phyloP scores from a whole-genome alignment of 176 grass and related monocot species.

The Zizania latifolia region DNA sequence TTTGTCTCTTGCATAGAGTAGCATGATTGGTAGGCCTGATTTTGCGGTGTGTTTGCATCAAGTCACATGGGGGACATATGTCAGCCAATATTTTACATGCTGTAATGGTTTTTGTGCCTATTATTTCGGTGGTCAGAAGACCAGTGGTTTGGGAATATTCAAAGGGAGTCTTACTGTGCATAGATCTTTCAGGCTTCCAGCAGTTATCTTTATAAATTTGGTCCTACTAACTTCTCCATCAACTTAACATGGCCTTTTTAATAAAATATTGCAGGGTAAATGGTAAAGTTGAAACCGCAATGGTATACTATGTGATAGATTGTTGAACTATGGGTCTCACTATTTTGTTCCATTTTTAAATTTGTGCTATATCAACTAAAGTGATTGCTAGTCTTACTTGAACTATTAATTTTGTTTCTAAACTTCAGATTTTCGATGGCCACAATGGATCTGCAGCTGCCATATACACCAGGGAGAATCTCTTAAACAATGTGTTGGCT shows the following conservation, averaged over 20 bases:
- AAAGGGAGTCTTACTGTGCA: slow-evolving; percentile 4
- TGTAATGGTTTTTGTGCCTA: slow-evolving; percentile 11
- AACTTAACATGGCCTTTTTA: background rate
- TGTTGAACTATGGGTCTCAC: slow-evolving; percentile 12
- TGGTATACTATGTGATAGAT: slow-evolving; percentile 7
- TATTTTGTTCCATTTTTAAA: background rate
- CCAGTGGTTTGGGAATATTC: slow-evolving; percentile 34
- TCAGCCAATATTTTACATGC: slow-evolving; percentile 39
- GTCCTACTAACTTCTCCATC: slow-evolving; percentile 15
- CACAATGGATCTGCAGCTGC: slow-evolving; percentile 87
- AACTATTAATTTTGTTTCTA: slow-evolving; percentile 35
- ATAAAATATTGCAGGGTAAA: background rate
- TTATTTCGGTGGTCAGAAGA: slow-evolving; percentile 31
- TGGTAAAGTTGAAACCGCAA: background rate
- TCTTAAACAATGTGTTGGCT: slow-evolving; percentile 64
- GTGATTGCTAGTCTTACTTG: slow-evolving; percentile 28
- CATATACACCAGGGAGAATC: slow-evolving; percentile 80
- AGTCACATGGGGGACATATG: slow-evolving; percentile 46
- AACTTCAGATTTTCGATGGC: slow-evolving; percentile 80
- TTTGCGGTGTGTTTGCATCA: slow-evolving; percentile 31
- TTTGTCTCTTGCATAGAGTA: slow-evolving; percentile 34
- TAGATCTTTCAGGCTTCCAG: slow-evolving; percentile 21
- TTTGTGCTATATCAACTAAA: slow-evolving; percentile 10
- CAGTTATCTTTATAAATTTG: slow-evolving; percentile 1
- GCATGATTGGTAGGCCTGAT: slow-evolving; percentile 30